Conservation (phyloP, 2,329 filamentous ascomycete species). For the Apiospora saccharicola region DNA sequence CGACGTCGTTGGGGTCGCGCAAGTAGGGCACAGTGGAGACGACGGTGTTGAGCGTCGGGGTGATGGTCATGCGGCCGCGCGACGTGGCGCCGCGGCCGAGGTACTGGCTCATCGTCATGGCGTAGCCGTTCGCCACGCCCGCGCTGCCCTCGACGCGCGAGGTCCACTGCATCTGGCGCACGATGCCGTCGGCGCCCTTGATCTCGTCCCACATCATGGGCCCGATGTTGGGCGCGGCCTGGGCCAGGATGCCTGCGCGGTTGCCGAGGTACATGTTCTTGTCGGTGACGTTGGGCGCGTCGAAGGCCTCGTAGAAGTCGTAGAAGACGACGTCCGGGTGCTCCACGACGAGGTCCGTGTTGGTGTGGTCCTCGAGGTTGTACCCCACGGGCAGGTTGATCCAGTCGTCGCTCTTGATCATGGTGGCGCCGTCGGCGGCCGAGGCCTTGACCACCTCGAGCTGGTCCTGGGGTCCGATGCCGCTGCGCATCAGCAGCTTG, state of each 20-base stretch:
- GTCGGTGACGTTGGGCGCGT: conserved; percentile 54
- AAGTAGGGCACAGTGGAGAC: conserved; percentile 68
- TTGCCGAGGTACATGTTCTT: conserved; percentile 53
- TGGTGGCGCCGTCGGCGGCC: conserved; percentile 53
- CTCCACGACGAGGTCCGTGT: conserved; percentile 56
- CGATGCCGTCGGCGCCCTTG: conserved; percentile 63
- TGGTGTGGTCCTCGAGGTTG: conserved; percentile 65
- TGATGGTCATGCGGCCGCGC: conserved; percentile 68
- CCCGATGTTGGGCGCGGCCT: conserved; percentile 71
- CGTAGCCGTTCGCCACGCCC: conserved; percentile 44
- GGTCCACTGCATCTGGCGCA: conserved; percentile 71
- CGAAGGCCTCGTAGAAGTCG: conserved; percentile 70
- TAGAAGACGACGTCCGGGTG: conserved; percentile 63
- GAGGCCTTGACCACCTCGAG: conserved; percentile 60
- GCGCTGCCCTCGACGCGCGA: conserved; percentile 67
- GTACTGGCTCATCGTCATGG: conserved; percentile 65
- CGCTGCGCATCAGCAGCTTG: conserved; percentile 73
- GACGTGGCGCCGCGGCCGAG: conserved; percentile 70
- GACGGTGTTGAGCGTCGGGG: conserved; percentile 61
- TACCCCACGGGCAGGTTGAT: conserved; percentile 66
- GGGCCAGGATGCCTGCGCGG: conserved; percentile 66
- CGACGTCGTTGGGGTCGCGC: conserved; percentile 63
- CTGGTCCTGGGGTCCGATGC: conserved; percentile 71
- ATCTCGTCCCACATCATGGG: conserved; percentile 68
- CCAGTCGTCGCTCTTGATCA: conserved; percentile 61